These are phyloP conservation scores for Talaromyces sp. DNA, from an alignment of 2,329 filamentous ascomycete genomes.

Conservation along the genomic window DNA sequence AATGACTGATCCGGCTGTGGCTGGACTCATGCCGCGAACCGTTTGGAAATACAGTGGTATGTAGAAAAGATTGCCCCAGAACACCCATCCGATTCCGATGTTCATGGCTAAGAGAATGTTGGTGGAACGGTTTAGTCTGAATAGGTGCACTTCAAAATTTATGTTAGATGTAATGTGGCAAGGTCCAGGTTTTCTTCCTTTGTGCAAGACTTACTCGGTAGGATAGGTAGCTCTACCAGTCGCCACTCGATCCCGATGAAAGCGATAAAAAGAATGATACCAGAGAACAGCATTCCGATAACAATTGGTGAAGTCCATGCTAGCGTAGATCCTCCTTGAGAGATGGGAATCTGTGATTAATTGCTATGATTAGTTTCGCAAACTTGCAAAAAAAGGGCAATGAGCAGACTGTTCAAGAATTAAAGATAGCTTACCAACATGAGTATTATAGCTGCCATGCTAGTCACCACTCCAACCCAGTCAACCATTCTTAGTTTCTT, in stretches of 20 bases:
- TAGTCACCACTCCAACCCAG: constrained; percentile 11
- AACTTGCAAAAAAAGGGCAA: constrained; percentile 10
- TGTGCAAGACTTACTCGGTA: constrained; percentile 6
- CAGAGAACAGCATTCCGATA: constrained; percentile 1
- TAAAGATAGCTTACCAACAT: no score
- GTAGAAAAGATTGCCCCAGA: constrained; percentile 23
- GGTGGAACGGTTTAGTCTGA: constrained; percentile 27
- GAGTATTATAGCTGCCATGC: not conserved
- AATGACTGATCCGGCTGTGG: no score
- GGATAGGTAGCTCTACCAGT: constrained; percentile 2
- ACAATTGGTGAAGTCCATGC: constrained; percentile 1
- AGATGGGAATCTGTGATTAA: constrained; percentile 3
- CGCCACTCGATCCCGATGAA: constrained; percentile 12
- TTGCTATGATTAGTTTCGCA: no score
- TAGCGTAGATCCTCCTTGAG: constrained; percentile 9
- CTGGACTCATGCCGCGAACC: not conserved
- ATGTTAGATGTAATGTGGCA: no score
- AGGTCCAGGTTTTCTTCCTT: no score
- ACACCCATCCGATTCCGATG: constrained; percentile 23
- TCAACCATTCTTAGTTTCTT: constrained; percentile 13
- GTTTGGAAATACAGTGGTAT: constrained; percentile 12
- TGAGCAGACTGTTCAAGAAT: not conserved
- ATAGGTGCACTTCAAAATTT: constrained; percentile 14
- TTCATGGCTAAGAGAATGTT: constrained; percentile 24
- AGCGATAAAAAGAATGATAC: not conserved